These are phyloP conservation scores for Trametes punicea DNA, from an alignment of 768 basidiomycete species.

Conservation along the genomic window DNA sequence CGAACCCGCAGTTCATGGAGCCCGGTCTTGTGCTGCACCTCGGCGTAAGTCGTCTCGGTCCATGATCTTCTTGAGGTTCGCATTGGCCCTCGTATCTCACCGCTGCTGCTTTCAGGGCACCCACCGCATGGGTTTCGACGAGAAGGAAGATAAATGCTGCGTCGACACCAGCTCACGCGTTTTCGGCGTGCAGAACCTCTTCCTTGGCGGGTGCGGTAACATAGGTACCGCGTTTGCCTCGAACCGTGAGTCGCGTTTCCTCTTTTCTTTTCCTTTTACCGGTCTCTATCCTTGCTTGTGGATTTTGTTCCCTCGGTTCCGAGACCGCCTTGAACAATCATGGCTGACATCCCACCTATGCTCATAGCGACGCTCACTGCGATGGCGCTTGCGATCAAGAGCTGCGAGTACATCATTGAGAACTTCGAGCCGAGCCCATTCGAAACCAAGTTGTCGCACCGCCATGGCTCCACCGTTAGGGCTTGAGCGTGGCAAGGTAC, in stretches of 20 bases:
- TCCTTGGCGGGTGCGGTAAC: conserved; percentile 27
- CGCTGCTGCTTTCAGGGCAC: background rate
- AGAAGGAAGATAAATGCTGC: conserved; percentile 21
- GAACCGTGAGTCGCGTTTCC: background rate
- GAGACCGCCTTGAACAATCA: no score
- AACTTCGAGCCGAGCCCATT: background rate
- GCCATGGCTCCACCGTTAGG: no score
- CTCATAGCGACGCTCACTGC: background rate
- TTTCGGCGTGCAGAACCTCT: conserved; percentile 29
- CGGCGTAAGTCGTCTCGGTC: conserved; percentile 3
- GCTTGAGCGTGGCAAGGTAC: no score
- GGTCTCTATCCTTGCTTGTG: no score
- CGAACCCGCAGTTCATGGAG: conserved; percentile 32
- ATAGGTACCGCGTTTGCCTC: background rate
- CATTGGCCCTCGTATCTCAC: no score
- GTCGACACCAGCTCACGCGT: conserved; percentile 27
- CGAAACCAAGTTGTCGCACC: no score
- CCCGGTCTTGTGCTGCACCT: conserved; percentile 25
- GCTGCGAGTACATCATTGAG: conserved; percentile 1
- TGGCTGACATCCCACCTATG: no score
- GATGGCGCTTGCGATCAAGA: conserved; percentile 2
- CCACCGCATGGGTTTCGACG: conserved; percentile 16
- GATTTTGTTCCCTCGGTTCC: no score
- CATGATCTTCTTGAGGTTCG: background rate
- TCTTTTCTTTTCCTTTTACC: no score